Conservation (phyloP, 306 rosid genomes). For the Corylus avellana region DNA sequence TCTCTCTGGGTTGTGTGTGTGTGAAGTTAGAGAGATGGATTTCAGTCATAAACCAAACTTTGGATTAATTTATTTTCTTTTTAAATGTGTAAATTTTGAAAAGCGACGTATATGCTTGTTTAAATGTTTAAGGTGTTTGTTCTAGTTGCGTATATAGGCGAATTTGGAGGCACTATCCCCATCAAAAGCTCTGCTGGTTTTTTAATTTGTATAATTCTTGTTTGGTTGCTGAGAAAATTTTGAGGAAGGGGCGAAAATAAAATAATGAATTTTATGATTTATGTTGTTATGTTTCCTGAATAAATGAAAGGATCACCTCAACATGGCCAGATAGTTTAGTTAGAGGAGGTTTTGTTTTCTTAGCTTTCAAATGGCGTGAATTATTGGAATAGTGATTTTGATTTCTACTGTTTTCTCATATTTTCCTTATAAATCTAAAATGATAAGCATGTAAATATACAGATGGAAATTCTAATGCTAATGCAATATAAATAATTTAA, state of each 20-base stretch:
- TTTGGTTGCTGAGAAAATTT: neutral
- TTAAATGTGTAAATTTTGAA: neutral
- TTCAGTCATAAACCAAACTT: neutral
- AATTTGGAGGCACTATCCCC: neutral
- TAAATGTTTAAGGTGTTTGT: neutral
- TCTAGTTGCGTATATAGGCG: neutral
- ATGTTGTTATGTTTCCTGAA: neutral
- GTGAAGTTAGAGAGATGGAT: neutral
- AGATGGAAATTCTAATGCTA: neutral
- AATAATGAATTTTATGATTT: neutral
- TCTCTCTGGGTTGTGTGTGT: neutral
- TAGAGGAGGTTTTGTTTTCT: neutral
- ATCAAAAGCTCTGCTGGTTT: neutral
- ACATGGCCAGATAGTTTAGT: neutral
- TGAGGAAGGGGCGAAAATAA: neutral
- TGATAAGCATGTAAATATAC: neutral
- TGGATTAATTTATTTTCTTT: neutral
- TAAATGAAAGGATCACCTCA: neutral
- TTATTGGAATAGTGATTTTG: neutral
- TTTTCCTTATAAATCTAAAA: neutral
- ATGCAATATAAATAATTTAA: neutral
- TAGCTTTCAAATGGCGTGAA: neutral
- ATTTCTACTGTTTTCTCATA: neutral
- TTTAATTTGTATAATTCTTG: neutral
- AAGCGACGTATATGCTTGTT: neutral